Evolutionary conservation across 2,329 filamentous ascomycete genomes (phyloP).

Genomic region (Dactylellina sp.): DNA sequence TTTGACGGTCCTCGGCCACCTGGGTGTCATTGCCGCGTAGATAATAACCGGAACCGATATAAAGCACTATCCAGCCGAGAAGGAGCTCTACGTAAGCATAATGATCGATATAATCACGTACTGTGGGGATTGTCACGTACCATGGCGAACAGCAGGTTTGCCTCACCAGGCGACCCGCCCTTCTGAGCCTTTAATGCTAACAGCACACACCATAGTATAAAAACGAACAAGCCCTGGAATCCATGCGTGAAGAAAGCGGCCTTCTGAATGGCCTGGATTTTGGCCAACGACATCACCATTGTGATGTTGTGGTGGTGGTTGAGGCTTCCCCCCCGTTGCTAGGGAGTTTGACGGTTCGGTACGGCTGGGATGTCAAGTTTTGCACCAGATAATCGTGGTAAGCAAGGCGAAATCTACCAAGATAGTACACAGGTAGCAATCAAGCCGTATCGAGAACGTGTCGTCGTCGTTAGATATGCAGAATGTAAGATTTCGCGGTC

Average conservation of each 20-base stretch:
- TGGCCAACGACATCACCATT: slow-evolving; percentile 47
- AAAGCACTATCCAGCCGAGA: slow-evolving; percentile 69
- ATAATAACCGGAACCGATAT: slow-evolving; percentile 74
- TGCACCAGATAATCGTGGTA: neutral
- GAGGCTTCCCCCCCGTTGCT: slow-evolving; percentile 10
- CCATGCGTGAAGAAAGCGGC: slow-evolving; percentile 54
- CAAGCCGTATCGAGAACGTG: slow-evolving; percentile 11
- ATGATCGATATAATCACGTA: neutral
- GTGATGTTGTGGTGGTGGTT: slow-evolving; percentile 4
- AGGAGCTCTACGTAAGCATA: neutral
- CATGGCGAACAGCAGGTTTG: slow-evolving; percentile 53
- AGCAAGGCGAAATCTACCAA: neutral
- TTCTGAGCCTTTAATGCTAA: slow-evolving; percentile 53
- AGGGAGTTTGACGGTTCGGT: slow-evolving; percentile 7
- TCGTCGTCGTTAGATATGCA: neutral
- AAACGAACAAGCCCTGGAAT: slow-evolving; percentile 43
- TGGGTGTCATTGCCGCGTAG: slow-evolving; percentile 74
- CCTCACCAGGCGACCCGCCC: slow-evolving; percentile 28
- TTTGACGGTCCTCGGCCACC: slow-evolving; percentile 72
- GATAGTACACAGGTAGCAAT: neutral
- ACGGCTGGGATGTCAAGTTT: neutral
- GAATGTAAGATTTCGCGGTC: slow-evolving; percentile 20
- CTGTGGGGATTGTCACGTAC: slow-evolving; percentile 9
- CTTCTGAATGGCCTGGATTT: slow-evolving; percentile 45
- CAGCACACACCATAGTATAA: slow-evolving; percentile 42